Evolutionary conservation across 2,329 filamentous ascomycete species (phyloP), one percentile per base, ranked within the genome.

Genomic region (Arachnopeziza araneosa): DNA sequence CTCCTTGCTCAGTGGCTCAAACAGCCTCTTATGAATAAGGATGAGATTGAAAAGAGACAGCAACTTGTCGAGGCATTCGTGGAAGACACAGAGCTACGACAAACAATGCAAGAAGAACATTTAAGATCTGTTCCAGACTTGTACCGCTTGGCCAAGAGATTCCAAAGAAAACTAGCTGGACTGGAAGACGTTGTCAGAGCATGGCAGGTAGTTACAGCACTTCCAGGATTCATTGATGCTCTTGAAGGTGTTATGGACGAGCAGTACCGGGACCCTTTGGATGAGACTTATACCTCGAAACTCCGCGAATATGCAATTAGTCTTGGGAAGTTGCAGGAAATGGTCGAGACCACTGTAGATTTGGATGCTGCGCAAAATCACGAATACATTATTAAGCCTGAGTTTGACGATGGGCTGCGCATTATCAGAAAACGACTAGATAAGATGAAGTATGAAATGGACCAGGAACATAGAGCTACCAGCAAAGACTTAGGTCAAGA

Each of bases 291-390:
- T 73, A 97, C 93, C 0, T 83, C 83, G 24, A 96, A 96, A 72
- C 78, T 99, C 49, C 84, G 83, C 54, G 84, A 89, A 62, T 84
- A 91, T 62, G 89, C 87, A 6, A 86, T 91, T 69, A 90, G 87
- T 69, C 81, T 99, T 55, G 87, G 83, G 24, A 96, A 92, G 72
- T 80, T 99, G 12, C 90, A 93, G 70, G 95, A 99, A 72, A 97
- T 99, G 91, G 95, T 99, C 0, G 95, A 99, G 77, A 96, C 95
- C 1, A 99, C 96, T 0, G 93, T 99, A 17, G 95, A 99, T 70
- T 83, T 99, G 0, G 91, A 96, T 60, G 95, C 95, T 2, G 83
- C 99, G 12, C 93, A 99, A 70, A 92, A 95, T 66, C 95, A 99
- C 71, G 95, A 99, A 72, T 99, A 96, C 76, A 93, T 97, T 69